Percentiles rank a stretch among this genome's conserved stretches.
Evolutionary conservation across 108 stramenopile genomes (phyloP).

Genomic region (Conticribra weissflogii): DNA sequence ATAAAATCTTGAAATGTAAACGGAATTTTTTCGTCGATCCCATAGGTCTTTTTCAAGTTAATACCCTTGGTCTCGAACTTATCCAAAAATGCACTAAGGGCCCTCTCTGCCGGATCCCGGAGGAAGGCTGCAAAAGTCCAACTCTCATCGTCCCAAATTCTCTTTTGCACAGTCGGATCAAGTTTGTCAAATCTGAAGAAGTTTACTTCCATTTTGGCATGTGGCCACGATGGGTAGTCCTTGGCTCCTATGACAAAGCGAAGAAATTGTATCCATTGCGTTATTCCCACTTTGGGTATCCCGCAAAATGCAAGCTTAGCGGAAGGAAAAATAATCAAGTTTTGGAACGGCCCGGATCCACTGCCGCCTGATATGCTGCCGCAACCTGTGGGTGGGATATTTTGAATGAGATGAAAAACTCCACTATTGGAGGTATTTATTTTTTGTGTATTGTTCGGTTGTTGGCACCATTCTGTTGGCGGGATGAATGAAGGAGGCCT

Average conservation of each 20-base stretch:
- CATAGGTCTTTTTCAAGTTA: background rate
- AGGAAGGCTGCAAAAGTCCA: constrained; percentile 40
- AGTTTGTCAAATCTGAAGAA: constrained; percentile 38
- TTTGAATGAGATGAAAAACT: background rate
- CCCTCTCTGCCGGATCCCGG: constrained; percentile 37
- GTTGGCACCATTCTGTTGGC: background rate
- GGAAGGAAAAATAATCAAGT: constrained; percentile 42
- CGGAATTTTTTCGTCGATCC: constrained; percentile 6
- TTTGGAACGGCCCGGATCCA: constrained; percentile 30
- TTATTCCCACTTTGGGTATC: constrained; percentile 55
- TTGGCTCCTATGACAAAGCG: constrained; percentile 33
- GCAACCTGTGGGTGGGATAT: constrained; percentile 15
- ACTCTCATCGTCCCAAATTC: constrained; percentile 28
- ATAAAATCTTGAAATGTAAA: constrained; percentile 57
- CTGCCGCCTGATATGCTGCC: constrained; percentile 14
- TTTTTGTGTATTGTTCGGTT: background rate
- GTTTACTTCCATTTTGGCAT: constrained; percentile 18
- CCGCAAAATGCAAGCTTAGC: constrained; percentile 63
- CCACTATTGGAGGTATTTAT: background rate
- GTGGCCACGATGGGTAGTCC: constrained; percentile 2
- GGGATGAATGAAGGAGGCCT: background rate
- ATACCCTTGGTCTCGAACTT: constrained; percentile 14
- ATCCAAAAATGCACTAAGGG: constrained; percentile 35
- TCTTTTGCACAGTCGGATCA: constrained; percentile 13
- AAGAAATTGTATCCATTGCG: constrained; percentile 47